A percentile compares a stretch with the other conserved stretches of the same genome.
These are phyloP conservation scores for Hibiscus syriacus DNA, from an alignment of 345 rosid genomes.

Conservation along the genomic window DNA sequence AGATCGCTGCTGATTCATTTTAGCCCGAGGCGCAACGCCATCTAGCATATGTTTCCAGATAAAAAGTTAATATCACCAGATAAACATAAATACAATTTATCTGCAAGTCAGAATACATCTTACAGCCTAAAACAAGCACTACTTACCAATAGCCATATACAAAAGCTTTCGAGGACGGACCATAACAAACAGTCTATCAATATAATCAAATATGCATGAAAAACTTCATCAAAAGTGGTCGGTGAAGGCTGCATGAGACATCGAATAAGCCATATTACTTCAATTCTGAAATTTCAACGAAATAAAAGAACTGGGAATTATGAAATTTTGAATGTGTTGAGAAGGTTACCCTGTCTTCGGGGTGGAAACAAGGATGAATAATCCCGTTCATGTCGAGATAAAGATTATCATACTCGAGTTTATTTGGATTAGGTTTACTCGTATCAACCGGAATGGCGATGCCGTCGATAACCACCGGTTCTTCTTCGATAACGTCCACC, in stretches of 20 bases:
- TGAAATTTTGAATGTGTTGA: background rate
- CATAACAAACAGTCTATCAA: constrained; percentile 87
- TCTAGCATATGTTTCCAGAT: constrained; percentile 34
- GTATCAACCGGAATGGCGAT: constrained; percentile 72
- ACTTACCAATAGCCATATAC: constrained; percentile 87
- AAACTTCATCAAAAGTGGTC: constrained; percentile 65
- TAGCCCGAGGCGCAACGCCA: constrained; percentile 97
- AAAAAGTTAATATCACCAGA: constrained; percentile 17
- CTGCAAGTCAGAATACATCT: background rate
- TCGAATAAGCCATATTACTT: background rate
- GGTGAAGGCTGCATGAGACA: constrained; percentile 66
- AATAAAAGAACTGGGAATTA: background rate
- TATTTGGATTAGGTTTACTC: constrained; percentile 74
- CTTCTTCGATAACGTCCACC: constrained; percentile 83
- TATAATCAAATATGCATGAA: constrained; percentile 85
- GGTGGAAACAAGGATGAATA: constrained; percentile 97
- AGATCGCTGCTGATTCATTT: constrained; percentile 95
- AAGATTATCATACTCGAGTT: constrained; percentile 76
- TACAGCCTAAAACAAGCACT: background rate
- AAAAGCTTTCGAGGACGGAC: constrained; percentile 86
- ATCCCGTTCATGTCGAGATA: constrained; percentile 99
- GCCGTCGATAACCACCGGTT: constrained; percentile 61
- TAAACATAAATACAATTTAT: background rate
- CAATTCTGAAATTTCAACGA: background rate
- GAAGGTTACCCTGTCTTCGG: constrained; percentile 62